These are phyloP conservation scores for Kokia cookei DNA, from an alignment of 441 rosid genomes.

Conservation along the genomic window DNA sequence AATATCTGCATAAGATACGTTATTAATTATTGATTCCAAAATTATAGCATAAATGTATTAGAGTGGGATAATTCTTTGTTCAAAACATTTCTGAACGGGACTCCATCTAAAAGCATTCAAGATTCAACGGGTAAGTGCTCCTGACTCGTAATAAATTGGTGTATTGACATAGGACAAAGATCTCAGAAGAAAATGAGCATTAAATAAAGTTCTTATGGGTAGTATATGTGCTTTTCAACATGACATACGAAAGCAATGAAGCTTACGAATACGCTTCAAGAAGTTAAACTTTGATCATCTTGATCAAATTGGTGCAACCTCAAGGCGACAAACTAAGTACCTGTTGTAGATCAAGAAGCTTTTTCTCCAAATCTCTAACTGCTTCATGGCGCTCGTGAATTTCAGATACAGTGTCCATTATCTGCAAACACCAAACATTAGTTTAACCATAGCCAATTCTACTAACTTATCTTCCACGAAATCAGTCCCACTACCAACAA, in stretches of 20 bases:
- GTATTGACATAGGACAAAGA: not conserved
- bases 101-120: not conserved
- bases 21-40: not conserved
- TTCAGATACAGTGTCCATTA: conserved; percentile 97
- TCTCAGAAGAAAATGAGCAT: not conserved
- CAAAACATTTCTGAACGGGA: not conserved
- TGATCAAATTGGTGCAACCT: not conserved
- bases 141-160: not conserved
- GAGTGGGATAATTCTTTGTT: not conserved
- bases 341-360: conserved; percentile 95
- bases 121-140: not conserved
- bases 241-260: not conserved
- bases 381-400: conserved; percentile 99
- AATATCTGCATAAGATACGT: conserved; percentile 51
- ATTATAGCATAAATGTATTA: not conserved
- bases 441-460: not conserved
- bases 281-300: not conserved
- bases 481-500: not conserved
- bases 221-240: not conserved
- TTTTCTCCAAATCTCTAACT: conserved; percentile 81
- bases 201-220: not conserved
- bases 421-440: conserved; percentile 33
- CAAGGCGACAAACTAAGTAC: conserved; percentile 26
- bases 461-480: not conserved
- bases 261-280: not conserved